phyloP scores from a whole-genome alignment of 768 basidiomycete species.

The Phallus indusiatus region DNA sequence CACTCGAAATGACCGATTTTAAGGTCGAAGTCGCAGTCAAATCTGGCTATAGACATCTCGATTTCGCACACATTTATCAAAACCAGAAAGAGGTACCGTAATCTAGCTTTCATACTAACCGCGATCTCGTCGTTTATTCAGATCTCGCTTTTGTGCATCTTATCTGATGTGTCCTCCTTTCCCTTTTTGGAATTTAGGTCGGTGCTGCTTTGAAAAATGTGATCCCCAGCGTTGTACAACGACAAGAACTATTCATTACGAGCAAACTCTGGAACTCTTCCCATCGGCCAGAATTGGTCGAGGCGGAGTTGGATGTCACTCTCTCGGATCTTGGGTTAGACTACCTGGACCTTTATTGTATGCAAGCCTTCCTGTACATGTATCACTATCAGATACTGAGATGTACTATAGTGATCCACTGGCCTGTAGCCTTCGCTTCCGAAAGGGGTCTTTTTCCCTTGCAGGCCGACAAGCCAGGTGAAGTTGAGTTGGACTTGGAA shows the following conservation, averaged over 20 bases:
- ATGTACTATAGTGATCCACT: conserved; percentile 52
- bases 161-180: conserved; percentile 9
- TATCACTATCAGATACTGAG: not conserved
- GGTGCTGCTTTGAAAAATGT: conserved; percentile 68
- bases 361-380: conserved; percentile 17
- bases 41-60: conserved; percentile 76
- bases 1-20: not conserved
- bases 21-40: conserved; percentile 70
- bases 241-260: conserved; percentile 74
- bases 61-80: conserved; percentile 69
- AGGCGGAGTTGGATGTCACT: conserved; percentile 68
- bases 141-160: not conserved
- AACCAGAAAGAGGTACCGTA: conserved; percentile 57
- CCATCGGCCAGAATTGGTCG: conserved; percentile 57
- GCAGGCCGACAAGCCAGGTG: conserved; percentile 34
- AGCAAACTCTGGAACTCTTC: conserved; percentile 77
- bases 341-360: conserved; percentile 77
- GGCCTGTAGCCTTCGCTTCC: conserved; percentile 63
- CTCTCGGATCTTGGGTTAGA: conserved; percentile 59
- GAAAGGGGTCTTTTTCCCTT: conserved; percentile 47
- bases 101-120: not conserved
- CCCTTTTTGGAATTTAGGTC: conserved; percentile 25
- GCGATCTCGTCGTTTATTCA: too few species aligned
- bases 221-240: conserved; percentile 66
- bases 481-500: conserved; percentile 45